These are phyloP conservation scores for Malania oleifera DNA, from an alignment of 164 flowering plant species.

Conservation along the genomic window DNA sequence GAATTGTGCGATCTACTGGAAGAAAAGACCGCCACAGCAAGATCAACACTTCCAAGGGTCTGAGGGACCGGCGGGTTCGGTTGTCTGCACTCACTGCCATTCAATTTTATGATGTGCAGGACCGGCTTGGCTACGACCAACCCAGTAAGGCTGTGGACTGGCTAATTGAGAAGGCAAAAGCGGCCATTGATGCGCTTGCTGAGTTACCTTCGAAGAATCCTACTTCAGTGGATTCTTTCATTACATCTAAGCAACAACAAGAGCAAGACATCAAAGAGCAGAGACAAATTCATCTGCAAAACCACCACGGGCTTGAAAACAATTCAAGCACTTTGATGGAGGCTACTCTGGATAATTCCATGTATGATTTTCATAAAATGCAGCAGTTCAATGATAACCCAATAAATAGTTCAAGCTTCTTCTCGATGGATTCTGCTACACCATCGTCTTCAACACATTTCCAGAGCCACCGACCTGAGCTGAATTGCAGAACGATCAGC, in stretches of 20 bases:
- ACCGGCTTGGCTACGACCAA: conserved; percentile 18
- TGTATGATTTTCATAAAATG: neutral
- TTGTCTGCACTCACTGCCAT: conserved; percentile 18
- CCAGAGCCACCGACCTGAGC: neutral
- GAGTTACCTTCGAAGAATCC: neutral
- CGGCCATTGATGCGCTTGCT: conserved; percentile 14
- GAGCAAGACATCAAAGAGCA: too few relatives aligned
- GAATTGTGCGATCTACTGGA: too few relatives aligned
- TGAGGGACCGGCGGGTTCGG: conserved; percentile 14
- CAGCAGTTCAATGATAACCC: neutral
- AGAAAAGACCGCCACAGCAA: conserved; percentile 16
- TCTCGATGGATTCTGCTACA: neutral
- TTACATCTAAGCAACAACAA: too few relatives aligned
- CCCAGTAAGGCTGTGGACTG: conserved; percentile 21
- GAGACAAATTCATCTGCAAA: too few relatives aligned
- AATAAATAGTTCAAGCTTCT: neutral
- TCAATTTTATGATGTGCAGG: conserved; percentile 20
- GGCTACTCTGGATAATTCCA: too few relatives aligned
- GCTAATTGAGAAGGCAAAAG: conserved; percentile 15
- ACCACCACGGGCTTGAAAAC: too few relatives aligned
- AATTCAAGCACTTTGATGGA: too few relatives aligned
- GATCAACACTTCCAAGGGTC: conserved; percentile 14
- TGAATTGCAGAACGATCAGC: neutral
- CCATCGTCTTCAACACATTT: neutral
- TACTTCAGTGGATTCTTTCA: too few relatives aligned